These are phyloP conservation scores for Zygotorulaspora mrakii DNA, from an alignment of 1,139 yeast species.

Conservation along the genomic window DNA sequence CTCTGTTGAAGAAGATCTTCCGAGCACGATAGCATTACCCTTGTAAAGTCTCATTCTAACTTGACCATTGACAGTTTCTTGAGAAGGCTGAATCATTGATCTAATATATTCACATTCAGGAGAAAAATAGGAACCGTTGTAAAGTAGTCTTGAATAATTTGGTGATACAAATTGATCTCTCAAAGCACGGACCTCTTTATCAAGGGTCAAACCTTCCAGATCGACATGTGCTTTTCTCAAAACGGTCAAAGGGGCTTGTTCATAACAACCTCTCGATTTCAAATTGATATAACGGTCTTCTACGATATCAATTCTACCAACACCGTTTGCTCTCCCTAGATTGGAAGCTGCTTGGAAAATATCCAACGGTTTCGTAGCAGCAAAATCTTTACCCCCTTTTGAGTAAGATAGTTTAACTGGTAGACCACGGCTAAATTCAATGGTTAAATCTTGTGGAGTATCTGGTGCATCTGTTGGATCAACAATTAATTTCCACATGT, in stretches of 20 bases:
- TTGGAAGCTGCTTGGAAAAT: slow-evolving; percentile 89
- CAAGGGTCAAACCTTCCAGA: slow-evolving; percentile 92
- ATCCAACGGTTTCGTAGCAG: slow-evolving; percentile 69
- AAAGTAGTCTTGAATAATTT: slow-evolving; percentile 80
- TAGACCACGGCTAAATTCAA: slow-evolving; percentile 79
- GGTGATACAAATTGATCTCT: slow-evolving; percentile 96
- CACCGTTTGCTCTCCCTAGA: slow-evolving; percentile 98
- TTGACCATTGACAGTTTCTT: slow-evolving; percentile 89
- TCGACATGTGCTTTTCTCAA: slow-evolving; percentile 93
- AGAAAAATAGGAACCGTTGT: slow-evolving; percentile 96
- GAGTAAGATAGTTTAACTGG: slow-evolving; percentile 74
- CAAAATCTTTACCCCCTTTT: slow-evolving; percentile 49
- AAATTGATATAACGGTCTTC: slow-evolving; percentile 98
- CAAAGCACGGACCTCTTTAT: slow-evolving; percentile 94
- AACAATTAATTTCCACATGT: slow-evolving; percentile 98
- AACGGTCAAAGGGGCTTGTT: slow-evolving; percentile 95
- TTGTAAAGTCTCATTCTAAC: slow-evolving; percentile 93
- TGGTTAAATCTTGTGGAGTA: slow-evolving; percentile 80
- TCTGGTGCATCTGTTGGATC: slow-evolving; percentile 96
- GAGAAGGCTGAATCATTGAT: slow-evolving; percentile 90
- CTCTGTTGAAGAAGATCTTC: slow-evolving; percentile 93
- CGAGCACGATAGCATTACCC: slow-evolving; percentile 78
- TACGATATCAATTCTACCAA: slow-evolving; percentile 97
- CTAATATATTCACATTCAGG: slow-evolving; percentile 98
- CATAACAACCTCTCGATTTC: slow-evolving; percentile 98